phyloP scores from a whole-genome alignment of 2,329 filamentous ascomycete species.

The Dichotomopilus funicola region DNA sequence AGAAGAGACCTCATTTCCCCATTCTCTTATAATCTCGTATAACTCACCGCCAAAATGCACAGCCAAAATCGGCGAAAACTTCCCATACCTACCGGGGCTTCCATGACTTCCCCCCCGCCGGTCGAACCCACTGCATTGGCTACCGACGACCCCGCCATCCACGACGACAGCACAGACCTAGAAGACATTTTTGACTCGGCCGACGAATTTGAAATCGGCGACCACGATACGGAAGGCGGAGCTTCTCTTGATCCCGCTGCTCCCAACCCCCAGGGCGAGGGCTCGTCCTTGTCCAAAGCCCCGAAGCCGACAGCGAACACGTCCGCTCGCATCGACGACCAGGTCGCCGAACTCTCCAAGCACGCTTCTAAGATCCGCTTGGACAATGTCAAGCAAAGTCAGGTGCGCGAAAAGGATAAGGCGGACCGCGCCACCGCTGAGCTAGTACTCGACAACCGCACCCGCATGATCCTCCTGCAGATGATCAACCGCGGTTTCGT shows the following conservation, averaged over 20 bases:
- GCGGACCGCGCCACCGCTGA: constrained; percentile 89
- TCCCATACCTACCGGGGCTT: too few species aligned
- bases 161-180: constrained; percentile 35
- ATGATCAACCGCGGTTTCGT: constrained; percentile 91
- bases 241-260: constrained; percentile 67
- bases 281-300: constrained; percentile 65
- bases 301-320: constrained; percentile 78
- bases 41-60: too few species aligned
- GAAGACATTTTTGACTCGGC: constrained; percentile 40
- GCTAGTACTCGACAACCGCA: constrained; percentile 88
- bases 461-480: constrained; percentile 89
- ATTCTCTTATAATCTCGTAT: too few species aligned
- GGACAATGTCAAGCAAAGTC: constrained; percentile 53
- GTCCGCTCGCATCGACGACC: constrained; percentile 73
- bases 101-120: too few species aligned
- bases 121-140: constrained; percentile 24
- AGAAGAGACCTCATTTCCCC: too few species aligned
- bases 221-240: constrained; percentile 55
- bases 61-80: too few species aligned
- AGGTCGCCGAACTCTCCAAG: constrained; percentile 74
- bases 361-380: constrained; percentile 83
- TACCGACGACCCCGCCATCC: constrained; percentile 28
- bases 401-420: constrained; percentile 69
- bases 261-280: constrained; percentile 76
- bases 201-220: constrained; percentile 30